Base-by-base conservation (phyloP, 1,139 yeast genomes). In the Debaryomyces singareniensis region DNA sequence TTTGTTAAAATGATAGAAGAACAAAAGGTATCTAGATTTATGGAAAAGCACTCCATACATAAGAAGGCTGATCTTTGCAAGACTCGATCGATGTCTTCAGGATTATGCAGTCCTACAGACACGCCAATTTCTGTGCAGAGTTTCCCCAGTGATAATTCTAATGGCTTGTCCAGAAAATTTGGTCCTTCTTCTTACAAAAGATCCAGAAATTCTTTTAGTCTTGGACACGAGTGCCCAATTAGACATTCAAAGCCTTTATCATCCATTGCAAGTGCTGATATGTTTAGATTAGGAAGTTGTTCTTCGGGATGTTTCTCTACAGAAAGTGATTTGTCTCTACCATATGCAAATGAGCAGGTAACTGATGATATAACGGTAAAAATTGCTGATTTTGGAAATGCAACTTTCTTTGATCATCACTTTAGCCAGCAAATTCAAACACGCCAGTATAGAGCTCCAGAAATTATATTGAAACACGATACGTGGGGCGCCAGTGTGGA, bases 341-440 rank as follows among this genome's bases (percentile, higher is more conserved):
- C 7, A 10, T 13, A n/a, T 7, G 5, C 15, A 5, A 28, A 10
- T 21, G 13, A 5, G 29, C n/a, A 7, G 9, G n/a, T 18, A 7
- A 18, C 21, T n/a, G 31, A 32, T 12, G 28, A 30, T 5, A 36
- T 49, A 6, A 41, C 45, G n/a, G 49, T 62, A 24, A 85, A 84
- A 51, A 72, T 85, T 34, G 95, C 93, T 3, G 95, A 85, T 49
- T 65, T 85, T 33, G 95, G 95, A 14, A 85, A 85, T 50, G 93
- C 95, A 0, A 83, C 95, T 41, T 81, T 81, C 72, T 63, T 71
- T 6, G 62, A 74, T 45, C 69, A 68, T 27, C 95, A 85, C 52
- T 82, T 80, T 54, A 81, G 94, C 12, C 75, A 82, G 51, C 91
- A 82, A 47, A 83, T 85, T 40, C 95, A 85, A 55, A 85, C 95